A percentile compares a stretch with the other conserved stretches of the same genome.
Conservation (phyloP, 768 basidiomycete genomes). For the Kwoniella sp. region DNA sequence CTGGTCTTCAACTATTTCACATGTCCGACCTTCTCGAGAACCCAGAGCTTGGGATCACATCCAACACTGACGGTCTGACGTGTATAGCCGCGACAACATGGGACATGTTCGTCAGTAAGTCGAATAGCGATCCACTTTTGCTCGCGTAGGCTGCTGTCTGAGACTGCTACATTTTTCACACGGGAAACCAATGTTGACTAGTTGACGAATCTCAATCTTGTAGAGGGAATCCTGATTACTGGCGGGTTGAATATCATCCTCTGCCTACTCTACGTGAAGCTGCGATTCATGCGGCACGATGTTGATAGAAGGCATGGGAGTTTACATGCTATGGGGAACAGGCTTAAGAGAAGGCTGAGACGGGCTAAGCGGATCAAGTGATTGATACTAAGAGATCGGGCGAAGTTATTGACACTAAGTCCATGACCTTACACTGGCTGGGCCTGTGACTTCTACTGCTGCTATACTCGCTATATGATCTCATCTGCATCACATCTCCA, state of each 20-base stretch:
- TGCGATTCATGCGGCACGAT: slow-evolving; percentile 8
- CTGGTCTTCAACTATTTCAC: too few species aligned
- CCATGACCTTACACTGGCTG: too few species aligned
- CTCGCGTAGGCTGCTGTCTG: too few species aligned
- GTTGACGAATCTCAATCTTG: too few species aligned
- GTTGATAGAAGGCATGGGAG: slow-evolving; percentile 1
- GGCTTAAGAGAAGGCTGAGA: background rate
- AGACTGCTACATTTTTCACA: too few species aligned
- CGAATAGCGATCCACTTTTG: background rate
- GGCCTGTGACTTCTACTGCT: background rate
- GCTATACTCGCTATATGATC: too few species aligned
- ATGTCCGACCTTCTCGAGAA: slow-evolving; percentile 8
- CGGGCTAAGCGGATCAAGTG: slow-evolving; percentile 2
- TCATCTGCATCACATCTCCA: too few species aligned
- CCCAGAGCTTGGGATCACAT: background rate
- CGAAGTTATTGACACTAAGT: too few species aligned
- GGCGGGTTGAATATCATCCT: background rate
- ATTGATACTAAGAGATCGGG: background rate
- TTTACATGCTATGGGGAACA: slow-evolving; percentile 1
- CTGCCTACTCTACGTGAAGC: background rate
- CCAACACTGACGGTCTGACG: background rate
- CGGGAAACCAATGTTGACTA: too few species aligned
- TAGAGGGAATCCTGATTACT: background rate
- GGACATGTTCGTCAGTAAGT: slow-evolving; percentile 9
- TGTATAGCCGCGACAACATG: slow-evolving; percentile 8